phyloP scores from a whole-genome alignment of 495 filamentous ascomycete genomes.

The Podospora pseudocomata region DNA sequence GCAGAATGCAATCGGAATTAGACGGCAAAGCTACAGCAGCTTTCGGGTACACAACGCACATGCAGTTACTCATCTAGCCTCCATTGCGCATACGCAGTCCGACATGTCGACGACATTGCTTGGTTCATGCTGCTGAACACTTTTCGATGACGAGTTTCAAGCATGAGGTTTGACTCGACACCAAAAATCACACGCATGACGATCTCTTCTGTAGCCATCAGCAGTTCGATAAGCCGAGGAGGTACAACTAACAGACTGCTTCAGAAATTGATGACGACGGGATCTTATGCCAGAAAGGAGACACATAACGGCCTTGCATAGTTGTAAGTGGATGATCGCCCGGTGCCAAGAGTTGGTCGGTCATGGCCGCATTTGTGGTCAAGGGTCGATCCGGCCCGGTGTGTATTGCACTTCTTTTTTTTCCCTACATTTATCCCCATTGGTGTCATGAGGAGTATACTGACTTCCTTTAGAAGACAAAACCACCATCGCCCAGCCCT shows the following conservation, averaged over 20 bases:
- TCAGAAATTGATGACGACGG: neutral
- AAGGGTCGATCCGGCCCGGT: slow-evolving; percentile 17
- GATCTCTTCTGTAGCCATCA: neutral
- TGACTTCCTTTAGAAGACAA: neutral
- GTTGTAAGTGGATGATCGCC: slow-evolving; percentile 3
- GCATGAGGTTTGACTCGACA: neutral
- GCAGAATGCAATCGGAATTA: slow-evolving; percentile 19
- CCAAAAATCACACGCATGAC: neutral
- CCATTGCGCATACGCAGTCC: neutral
- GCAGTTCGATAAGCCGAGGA: neutral
- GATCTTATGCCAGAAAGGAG: neutral
- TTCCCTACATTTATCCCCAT: neutral
- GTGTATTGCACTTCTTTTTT: neutral
- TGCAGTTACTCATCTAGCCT: neutral
- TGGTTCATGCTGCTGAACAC: neutral
- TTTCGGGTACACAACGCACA: neutral
- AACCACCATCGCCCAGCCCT: neutral
- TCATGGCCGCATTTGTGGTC: slow-evolving; percentile 16
- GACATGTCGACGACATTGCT: neutral
- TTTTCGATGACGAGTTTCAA: neutral
- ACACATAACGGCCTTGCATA: slow-evolving; percentile 4
- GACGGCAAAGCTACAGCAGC: slow-evolving; percentile 16
- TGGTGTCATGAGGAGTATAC: neutral
- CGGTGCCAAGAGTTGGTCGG: slow-evolving; percentile 14
- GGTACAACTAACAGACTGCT: neutral